Evolutionary conservation across 2,329 filamentous ascomycete species (phyloP).

Genomic region (Pseudogymnoascus sp.): DNA sequence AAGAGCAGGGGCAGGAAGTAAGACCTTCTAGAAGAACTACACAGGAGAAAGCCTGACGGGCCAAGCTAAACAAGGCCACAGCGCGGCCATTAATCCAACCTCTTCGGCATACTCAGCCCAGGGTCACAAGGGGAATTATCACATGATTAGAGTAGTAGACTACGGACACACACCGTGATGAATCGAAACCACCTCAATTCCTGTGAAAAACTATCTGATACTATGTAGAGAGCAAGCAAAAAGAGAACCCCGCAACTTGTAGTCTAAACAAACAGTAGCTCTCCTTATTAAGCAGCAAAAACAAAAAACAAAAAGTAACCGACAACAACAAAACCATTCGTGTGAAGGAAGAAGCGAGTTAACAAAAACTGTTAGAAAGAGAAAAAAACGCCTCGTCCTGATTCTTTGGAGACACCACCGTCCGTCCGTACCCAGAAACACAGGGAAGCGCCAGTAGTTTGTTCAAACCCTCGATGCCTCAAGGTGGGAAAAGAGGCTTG

Average conservation of each 20-base stretch:
- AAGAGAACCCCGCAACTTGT: no score
- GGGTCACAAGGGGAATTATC: not conserved
- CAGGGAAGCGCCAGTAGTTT: not conserved
- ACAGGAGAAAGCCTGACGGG: not conserved
- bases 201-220: slow-evolving; percentile 11
- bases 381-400: not conserved
- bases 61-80: not conserved
- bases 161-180: not conserved
- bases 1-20: not conserved
- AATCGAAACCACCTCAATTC: not conserved
- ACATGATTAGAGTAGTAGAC: not conserved
- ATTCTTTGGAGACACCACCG: not conserved
- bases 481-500: no score
- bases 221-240: slow-evolving; percentile 4
- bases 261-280: not conserved
- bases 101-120: not conserved
- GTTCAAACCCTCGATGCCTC: no score
- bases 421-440: not conserved
- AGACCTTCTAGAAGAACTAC: not conserved
- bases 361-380: not conserved
- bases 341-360: not conserved
- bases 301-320: not conserved
- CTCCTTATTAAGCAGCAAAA: not conserved
- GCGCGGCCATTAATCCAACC: not conserved
- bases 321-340: not conserved